These are phyloP conservation scores for Tilletia setariae DNA, from an alignment of 1,284 basidiomycete genomes.

Conservation along the genomic window DNA sequence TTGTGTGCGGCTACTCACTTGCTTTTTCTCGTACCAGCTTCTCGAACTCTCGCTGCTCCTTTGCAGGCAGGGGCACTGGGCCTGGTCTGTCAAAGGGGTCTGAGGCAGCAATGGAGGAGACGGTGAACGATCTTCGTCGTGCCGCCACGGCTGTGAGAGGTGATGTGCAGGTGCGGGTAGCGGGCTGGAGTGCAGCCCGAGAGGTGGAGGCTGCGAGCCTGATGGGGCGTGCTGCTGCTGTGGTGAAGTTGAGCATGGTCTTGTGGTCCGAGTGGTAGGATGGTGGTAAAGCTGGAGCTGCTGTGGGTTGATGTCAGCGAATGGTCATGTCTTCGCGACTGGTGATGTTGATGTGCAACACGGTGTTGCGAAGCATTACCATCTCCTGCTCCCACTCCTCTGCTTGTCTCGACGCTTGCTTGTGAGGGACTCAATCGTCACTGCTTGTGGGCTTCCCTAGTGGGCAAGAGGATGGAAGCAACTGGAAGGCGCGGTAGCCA, in stretches of 20 bases:
- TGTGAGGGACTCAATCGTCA: no score
- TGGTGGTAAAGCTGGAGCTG: neutral
- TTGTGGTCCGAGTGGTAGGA: neutral
- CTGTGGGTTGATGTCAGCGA: neutral
- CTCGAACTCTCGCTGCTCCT: conserved; percentile 57
- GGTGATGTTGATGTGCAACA: neutral
- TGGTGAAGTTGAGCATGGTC: neutral
- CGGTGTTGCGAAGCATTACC: neutral
- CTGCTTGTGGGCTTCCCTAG: no score
- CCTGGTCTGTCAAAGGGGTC: conserved; percentile 47
- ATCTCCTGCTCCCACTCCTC: neutral
- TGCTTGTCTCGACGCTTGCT: neutral
- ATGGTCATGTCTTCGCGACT: neutral
- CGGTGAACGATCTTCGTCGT: neutral
- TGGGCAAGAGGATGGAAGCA: no score
- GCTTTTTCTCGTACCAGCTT: conserved; percentile 49
- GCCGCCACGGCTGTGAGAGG: neutral
- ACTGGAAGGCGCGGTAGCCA: no score
- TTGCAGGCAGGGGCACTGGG: conserved; percentile 53
- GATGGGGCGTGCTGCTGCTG: neutral
- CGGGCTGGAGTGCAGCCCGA: neutral
- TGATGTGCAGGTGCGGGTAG: neutral
- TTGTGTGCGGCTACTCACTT: no score
- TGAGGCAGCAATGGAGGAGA: neutral
- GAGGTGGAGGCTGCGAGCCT: neutral